Evolutionary conservation across 2,329 filamentous ascomycete genomes (phyloP), one percentile per base, ranked within the genome.

Genomic region (Epichloe sylvatica): DNA sequence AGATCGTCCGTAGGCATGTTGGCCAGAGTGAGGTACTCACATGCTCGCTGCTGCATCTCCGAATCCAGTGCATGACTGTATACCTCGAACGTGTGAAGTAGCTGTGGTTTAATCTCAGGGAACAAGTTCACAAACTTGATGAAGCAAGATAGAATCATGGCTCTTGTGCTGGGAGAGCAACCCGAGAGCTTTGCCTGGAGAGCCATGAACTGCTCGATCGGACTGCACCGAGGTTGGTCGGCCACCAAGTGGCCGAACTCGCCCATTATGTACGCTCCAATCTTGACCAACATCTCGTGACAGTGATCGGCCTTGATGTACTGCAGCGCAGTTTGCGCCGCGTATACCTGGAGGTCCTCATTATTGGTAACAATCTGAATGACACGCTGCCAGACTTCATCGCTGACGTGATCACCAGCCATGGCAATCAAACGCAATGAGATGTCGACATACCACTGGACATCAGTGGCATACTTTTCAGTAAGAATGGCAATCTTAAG

Each of bases 351-450:
- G 11, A 98, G 76, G 65, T 97, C 91, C 66, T 98, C 92, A 66
- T 98, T 98, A 72, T 98, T 98, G 49, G 92, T 97, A 52, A 97
- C 90, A 58, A 98, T 97, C 65, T 98, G 92, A 54, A 95, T 96
- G 50, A 98, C 91, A 59, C 92, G 83, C 65, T 98, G 92, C 92
- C 92, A 98, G 17, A 98, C 92, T 68, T 98, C 92, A 55, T 98
- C 94, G 66, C 91, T 97, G 57, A 98, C 91, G 65, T 98, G 92
- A 61, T 98, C 92, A 57, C 92, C 92, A 3, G 94, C 92, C 80
- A 97, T 90, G 51, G 91, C 89, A 52, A 98, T 90, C 47, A 98
- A 77, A 50, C 91, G 82, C 56, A 98, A 74, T 11, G 92, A 95
- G 57, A 97, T 96, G 63, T 98, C 91, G 54, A 98, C 94, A 66